Conservation (phyloP, 1,284 basidiomycete species). For the Tetrapyrgos nigripes region DNA sequence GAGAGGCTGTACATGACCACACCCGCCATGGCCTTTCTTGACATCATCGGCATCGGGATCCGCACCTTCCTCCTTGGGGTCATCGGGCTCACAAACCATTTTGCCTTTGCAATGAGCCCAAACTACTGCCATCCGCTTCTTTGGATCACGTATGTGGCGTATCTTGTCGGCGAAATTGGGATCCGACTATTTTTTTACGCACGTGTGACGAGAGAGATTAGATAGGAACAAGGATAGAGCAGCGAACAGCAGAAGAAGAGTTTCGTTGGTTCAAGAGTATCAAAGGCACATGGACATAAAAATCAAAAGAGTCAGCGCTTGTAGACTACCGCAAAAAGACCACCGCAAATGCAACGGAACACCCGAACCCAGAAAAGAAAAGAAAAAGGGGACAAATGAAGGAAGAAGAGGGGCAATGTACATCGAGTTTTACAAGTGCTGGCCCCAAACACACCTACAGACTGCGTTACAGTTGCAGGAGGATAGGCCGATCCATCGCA, state of each 20-base stretch:
- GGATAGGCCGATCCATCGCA: slow-evolving; percentile 50
- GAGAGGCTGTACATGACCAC: slow-evolving; percentile 91
- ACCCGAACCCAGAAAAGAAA: slow-evolving; percentile 24
- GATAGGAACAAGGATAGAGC: slow-evolving; percentile 21
- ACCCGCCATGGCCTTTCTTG: slow-evolving; percentile 93
- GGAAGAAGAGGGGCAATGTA: slow-evolving; percentile 59
- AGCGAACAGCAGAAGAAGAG: no score
- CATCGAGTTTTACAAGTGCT: slow-evolving; percentile 64
- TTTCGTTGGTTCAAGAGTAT: slow-evolving; percentile 23
- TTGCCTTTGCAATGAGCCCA: slow-evolving; percentile 89
- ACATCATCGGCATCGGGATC: slow-evolving; percentile 75
- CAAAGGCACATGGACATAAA: slow-evolving; percentile 48
- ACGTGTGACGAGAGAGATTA: slow-evolving; percentile 39
- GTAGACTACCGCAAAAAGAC: slow-evolving; percentile 47
- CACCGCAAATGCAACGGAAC: slow-evolving; percentile 31
- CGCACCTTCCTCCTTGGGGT: slow-evolving; percentile 84
- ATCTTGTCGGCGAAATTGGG: slow-evolving; percentile 84
- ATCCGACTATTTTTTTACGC: no score
- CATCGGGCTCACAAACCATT: slow-evolving; percentile 86
- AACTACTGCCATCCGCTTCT: slow-evolving; percentile 87
- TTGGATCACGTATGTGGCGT: slow-evolving; percentile 86
- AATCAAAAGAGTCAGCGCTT: slow-evolving; percentile 66
- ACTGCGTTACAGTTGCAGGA: slow-evolving; percentile 70
- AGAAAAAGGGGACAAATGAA: slow-evolving; percentile 37
- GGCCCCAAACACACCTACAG: slow-evolving; percentile 51